These are phyloP conservation scores for Onygenales sp. DNA, from an alignment of 2,329 filamentous ascomycete species.

Conservation along the genomic window DNA sequence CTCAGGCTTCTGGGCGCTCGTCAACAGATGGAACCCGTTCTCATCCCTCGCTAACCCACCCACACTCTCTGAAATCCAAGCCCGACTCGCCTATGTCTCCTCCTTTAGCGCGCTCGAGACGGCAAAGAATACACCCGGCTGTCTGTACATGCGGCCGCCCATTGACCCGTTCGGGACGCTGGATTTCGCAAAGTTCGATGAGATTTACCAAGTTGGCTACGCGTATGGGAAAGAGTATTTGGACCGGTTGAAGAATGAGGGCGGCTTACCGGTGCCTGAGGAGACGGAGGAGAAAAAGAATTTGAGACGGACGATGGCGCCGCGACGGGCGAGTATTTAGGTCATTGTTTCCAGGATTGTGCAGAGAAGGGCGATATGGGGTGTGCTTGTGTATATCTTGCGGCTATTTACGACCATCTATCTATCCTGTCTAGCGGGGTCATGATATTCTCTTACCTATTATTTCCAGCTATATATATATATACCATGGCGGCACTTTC, in stretches of 20 bases:
- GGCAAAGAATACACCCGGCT: slow-evolving; percentile 82
- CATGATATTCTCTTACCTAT: neutral
- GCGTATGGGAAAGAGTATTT: slow-evolving; percentile 75
- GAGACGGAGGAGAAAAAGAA: slow-evolving; percentile 70
- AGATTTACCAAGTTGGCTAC: slow-evolving; percentile 87
- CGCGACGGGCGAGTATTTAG: slow-evolving; percentile 66
- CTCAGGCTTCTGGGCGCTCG: slow-evolving; percentile 86
- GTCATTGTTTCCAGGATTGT: neutral
- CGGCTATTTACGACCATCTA: too few relatives aligned
- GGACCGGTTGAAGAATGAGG: slow-evolving; percentile 65
- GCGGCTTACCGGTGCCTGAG: slow-evolving; percentile 59
- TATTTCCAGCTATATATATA: neutral
- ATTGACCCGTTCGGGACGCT: slow-evolving; percentile 89
- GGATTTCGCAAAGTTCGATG: slow-evolving; percentile 95
- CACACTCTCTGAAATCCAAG: slow-evolving; percentile 92
- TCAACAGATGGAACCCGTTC: slow-evolving; percentile 97
- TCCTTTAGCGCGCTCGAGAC: slow-evolving; percentile 90
- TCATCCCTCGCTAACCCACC: slow-evolving; percentile 82
- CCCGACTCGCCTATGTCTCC: slow-evolving; percentile 84
- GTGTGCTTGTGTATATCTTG: too few relatives aligned
- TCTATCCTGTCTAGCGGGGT: too few relatives aligned
- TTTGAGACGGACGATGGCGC: slow-evolving; percentile 68
- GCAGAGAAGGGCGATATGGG: too few relatives aligned
- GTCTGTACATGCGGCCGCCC: slow-evolving; percentile 91
- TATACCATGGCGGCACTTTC: too few relatives aligned